Evolutionary conservation across 805 yeast genomes (phyloP), one percentile per base, ranked within the genome.

Genomic region (Limtongozyma cylindracea): DNA sequence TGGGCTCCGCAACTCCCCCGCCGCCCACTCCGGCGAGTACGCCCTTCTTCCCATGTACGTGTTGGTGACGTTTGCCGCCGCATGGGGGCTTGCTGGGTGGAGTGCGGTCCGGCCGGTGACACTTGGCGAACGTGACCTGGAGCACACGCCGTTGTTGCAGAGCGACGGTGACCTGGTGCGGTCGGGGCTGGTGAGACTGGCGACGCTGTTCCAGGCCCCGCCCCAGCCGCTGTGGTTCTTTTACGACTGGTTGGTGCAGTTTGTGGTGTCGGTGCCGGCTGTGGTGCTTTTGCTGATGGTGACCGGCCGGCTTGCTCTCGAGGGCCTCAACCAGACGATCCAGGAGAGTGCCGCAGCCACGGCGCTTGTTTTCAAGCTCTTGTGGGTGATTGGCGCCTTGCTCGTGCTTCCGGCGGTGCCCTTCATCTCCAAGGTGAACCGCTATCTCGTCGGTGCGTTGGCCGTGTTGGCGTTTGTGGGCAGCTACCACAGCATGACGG

Each of bases 221-320:
- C 36, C 33, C 10, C 33, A 33, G 8, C 25, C 42, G 18, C 50
- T 47, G 22, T 58, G 64, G 4, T 55, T 59, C 21, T 58, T 68
- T 19, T 76, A 71, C 35, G 91, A 72, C 33, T 80, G 94, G 93
- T 53, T 69, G 10, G 30, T 76, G 10, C 92, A 80, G 39, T 77
- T 61, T 33, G 30, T 74, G 16, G 28, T 67, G 2, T 38, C 70
- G 10, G 76, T 71, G 9, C 93, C 94, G 3, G 23, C 70, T 9
- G 45, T 71, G 2, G 46, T 66, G 3, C 53, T 58, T 16, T 34
- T 69, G 17, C 35, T 67, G n/a, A 56, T 61, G 31, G 56, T 60
- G 25, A 42, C 55, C 17, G 68, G 71, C 5, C 57, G 53, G 26
- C 41, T 73, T 26, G 33, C 66, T 2, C 36, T 76, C 16, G 67